These are phyloP conservation scores for Calonectria ilicicola DNA, from an alignment of 2,329 filamentous ascomycete genomes.

Conservation along the genomic window DNA sequence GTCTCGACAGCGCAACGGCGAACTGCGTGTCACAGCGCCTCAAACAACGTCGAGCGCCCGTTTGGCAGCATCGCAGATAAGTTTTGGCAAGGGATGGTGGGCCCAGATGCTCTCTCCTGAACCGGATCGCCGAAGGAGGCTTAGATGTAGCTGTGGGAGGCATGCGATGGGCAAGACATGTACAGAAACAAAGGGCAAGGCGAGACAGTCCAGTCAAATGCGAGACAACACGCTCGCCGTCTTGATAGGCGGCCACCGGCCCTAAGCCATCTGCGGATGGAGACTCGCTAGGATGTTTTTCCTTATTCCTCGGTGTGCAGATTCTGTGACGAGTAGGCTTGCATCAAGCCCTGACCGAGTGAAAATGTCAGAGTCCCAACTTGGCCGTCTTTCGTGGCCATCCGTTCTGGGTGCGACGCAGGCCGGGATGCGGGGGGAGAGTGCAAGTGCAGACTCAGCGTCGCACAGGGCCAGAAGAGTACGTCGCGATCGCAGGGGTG, in stretches of 20 bases:
- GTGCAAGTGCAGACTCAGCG: conserved; percentile 9
- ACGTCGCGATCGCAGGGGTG: conserved; percentile 10
- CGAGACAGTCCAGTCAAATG: conserved; percentile 20
- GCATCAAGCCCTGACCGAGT: conserved; percentile 19
- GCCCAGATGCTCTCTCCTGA: background rate
- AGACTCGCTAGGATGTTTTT: conserved; percentile 13
- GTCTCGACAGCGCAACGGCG: background rate
- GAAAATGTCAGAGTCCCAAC: conserved; percentile 1
- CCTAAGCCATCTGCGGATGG: conserved; percentile 9
- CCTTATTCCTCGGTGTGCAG: background rate
- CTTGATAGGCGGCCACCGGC: conserved; percentile 19
- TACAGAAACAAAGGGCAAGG: conserved; percentile 21
- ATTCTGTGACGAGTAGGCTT: background rate
- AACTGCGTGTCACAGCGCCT: conserved; percentile 1
- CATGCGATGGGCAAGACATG: conserved; percentile 33
- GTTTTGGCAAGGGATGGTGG: background rate
- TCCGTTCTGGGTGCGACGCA: conserved; percentile 11
- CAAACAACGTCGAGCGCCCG: background rate
- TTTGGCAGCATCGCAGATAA: background rate
- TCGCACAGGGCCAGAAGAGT: conserved; percentile 12
- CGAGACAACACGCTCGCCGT: background rate
- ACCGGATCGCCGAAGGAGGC: conserved; percentile 18
- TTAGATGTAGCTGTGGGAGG: conserved; percentile 25
- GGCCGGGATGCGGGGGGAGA: conserved; percentile 21
- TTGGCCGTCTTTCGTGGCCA: background rate